Percentiles rank a stretch among this genome's conserved stretches.
phyloP scores from a whole-genome alignment of 768 basidiomycete species.

The Lentinula aciculospora region DNA sequence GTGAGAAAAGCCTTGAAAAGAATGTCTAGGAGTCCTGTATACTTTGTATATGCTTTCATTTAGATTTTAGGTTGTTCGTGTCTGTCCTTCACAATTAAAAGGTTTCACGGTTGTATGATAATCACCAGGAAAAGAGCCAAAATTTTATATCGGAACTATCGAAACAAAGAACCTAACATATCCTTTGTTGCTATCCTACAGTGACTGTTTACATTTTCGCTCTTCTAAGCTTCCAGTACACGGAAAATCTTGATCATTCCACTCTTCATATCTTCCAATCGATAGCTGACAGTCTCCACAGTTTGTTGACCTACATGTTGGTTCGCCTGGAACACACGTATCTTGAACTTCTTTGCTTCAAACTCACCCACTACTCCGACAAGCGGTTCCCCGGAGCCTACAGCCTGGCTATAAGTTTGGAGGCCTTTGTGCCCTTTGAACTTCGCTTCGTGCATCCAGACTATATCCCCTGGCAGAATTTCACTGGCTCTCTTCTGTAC shows the following conservation, averaged over 20 bases:
- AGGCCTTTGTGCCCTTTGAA: slow-evolving; percentile 78
- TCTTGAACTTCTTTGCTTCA: slow-evolving; percentile 83
- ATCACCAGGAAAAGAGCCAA: no score
- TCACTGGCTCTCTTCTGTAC: slow-evolving; percentile 76
- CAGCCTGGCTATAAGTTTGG: slow-evolving; percentile 61
- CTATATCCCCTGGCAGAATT: slow-evolving; percentile 82
- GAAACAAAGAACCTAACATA: no score
- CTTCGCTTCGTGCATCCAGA: slow-evolving; percentile 68
- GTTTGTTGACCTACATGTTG: slow-evolving; percentile 77
- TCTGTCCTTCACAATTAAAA: neutral
- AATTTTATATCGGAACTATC: no score
- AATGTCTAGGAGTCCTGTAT: neutral
- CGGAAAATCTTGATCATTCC: slow-evolving; percentile 67
- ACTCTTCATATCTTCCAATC: slow-evolving; percentile 85
- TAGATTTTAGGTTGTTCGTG: neutral
- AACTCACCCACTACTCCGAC: slow-evolving; percentile 78
- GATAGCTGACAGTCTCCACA: slow-evolving; percentile 80
- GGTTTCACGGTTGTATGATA: neutral
- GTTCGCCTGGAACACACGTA: slow-evolving; percentile 82
- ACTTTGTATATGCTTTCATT: neutral
- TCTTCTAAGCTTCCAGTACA: slow-evolving; percentile 29
- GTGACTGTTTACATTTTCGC: neutral
- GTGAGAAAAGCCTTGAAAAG: neutral
- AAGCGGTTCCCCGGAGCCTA: slow-evolving; percentile 47
- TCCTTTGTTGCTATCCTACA: no score